A percentile compares a stretch with the other conserved stretches of the same genome.
phyloP scores from a whole-genome alignment of 164 flowering plant species.

The Chimonanthus salicifolius region DNA sequence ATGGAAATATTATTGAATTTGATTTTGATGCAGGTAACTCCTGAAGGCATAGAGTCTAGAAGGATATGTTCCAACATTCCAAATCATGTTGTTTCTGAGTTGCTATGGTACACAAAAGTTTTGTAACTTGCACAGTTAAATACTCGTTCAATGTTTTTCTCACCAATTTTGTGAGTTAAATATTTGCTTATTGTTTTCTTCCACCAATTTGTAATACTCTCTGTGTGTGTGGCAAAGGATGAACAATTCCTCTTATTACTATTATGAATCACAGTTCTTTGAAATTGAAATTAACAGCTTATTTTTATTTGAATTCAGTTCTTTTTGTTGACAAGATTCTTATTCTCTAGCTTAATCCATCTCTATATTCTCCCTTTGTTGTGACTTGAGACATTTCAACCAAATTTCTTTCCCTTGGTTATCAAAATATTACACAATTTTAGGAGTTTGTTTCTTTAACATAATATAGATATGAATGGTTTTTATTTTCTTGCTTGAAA shows the following conservation, averaged over 20 bases:
- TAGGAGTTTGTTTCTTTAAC: not conserved
- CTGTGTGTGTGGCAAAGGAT: too few species aligned
- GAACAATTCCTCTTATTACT: too few species aligned
- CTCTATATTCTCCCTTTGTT: not conserved
- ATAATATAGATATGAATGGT: not conserved
- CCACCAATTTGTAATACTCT: too few species aligned
- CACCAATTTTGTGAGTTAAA: not conserved
- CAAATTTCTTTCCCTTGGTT: not conserved
- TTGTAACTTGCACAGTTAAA: not conserved
- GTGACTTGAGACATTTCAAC: too few species aligned
- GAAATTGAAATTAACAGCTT: too few species aligned
- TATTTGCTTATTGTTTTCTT: not conserved
- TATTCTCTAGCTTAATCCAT: not conserved
- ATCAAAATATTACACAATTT: not conserved
- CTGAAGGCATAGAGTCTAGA: slow-evolving; percentile 61
- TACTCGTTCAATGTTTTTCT: not conserved
- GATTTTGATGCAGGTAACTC: slow-evolving; percentile 50
- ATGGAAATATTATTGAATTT: not conserved
- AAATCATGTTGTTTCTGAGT: slow-evolving; percentile 49
- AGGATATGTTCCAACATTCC: slow-evolving; percentile 45
- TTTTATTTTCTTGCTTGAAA: not conserved
- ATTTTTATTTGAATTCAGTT: too few species aligned
- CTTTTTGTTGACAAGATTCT: not conserved
- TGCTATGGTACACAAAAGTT: slow-evolving; percentile 48
- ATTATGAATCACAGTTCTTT: too few species aligned